A percentile compares a stretch with the other conserved stretches of the same genome.
These are phyloP conservation scores for Aspergillus biplanus DNA, from an alignment of 495 filamentous ascomycete genomes.

Conservation along the genomic window DNA sequence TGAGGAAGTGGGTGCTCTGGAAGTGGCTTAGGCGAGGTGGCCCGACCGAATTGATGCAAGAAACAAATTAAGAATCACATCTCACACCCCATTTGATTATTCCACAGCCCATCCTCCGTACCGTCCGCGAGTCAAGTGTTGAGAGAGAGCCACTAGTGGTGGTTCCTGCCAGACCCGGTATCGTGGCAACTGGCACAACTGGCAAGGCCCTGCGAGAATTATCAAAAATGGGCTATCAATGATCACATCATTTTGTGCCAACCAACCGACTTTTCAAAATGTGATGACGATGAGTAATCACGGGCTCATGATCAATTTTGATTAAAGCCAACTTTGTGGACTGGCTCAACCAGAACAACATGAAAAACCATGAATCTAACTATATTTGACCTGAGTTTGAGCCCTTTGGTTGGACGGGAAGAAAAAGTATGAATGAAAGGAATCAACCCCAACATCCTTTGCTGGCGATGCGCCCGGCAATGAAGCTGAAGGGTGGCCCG, in stretches of 20 bases:
- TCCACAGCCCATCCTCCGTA: too few relatives aligned
- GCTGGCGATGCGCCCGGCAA: slow-evolving; percentile 22
- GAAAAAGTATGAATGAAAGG: slow-evolving; percentile 12
- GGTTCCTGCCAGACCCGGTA: slow-evolving; percentile 11
- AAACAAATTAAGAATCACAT: not conserved
- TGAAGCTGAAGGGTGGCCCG: slow-evolving; percentile 6
- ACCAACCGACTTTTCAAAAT: not conserved
- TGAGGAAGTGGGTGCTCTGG: not conserved
- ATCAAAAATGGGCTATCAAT: slow-evolving; percentile 10
- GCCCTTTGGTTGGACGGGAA: slow-evolving; percentile 15
- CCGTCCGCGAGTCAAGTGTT: too few relatives aligned
- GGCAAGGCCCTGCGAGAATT: not conserved
- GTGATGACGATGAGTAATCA: slow-evolving; percentile 4
- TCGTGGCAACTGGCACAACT: not conserved
- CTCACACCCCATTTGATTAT: slow-evolving; percentile 1
- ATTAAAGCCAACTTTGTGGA: slow-evolving; percentile 7
- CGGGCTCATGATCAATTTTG: slow-evolving; percentile 10
- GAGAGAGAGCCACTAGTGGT: slow-evolving; percentile 8
- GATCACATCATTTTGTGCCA: slow-evolving; percentile 22
- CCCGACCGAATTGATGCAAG: not conserved
- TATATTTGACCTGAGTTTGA: not conserved
- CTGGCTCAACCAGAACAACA: not conserved
- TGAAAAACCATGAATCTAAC: not conserved
- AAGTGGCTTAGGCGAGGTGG: slow-evolving; percentile 1
- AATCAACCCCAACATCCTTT: not conserved